A percentile compares a stretch with the other conserved stretches of the same genome.
Evolutionary conservation across 2,329 filamentous ascomycete genomes (phyloP).

Genomic region (Diaporthe vaccinii): DNA sequence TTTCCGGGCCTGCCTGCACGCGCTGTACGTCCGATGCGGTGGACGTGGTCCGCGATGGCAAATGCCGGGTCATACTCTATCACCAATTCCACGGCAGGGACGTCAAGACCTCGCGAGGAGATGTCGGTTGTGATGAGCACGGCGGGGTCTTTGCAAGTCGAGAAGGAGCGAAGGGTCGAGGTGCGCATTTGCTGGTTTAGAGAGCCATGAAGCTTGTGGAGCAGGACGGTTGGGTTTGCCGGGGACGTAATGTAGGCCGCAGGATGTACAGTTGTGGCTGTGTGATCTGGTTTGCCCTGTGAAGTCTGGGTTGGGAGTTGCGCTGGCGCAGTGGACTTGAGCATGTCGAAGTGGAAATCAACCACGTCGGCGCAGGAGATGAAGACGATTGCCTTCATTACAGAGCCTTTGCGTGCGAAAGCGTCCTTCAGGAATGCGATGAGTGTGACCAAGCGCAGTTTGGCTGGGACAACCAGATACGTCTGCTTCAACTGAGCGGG

Average conservation of each 20-base stretch:
- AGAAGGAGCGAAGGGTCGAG: constrained; percentile 85
- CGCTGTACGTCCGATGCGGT: constrained; percentile 94
- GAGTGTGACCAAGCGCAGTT: constrained; percentile 90
- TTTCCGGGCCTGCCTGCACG: constrained; percentile 91
- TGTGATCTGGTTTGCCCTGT: constrained; percentile 46
- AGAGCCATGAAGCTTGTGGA: constrained; percentile 93
- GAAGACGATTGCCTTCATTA: constrained; percentile 98
- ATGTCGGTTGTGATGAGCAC: constrained; percentile 96
- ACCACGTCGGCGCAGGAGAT: constrained; percentile 97
- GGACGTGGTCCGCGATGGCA: constrained; percentile 91
- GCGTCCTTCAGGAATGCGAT: constrained; percentile 86
- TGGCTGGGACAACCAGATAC: constrained; percentile 88
- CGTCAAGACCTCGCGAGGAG: constrained; percentile 92
- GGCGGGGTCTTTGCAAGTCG: constrained; percentile 78
- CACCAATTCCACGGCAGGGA: constrained; percentile 94
- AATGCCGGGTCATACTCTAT: constrained; percentile 98
- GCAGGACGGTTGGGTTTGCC: constrained; percentile 78
- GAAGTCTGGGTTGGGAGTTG: constrained; percentile 51
- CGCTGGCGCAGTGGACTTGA: constrained; percentile 61
- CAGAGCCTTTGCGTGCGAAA: constrained; percentile 88
- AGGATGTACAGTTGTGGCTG: constrained; percentile 67
- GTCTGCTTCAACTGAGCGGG: constrained; percentile 95
- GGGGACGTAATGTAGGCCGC: constrained; percentile 80
- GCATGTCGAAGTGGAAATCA: constrained; percentile 93
- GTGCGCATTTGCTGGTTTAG: constrained; percentile 90